Conservation (phyloP, 2,329 filamentous ascomycete genomes). For the Pseudogymnoascus sp. region DNA sequence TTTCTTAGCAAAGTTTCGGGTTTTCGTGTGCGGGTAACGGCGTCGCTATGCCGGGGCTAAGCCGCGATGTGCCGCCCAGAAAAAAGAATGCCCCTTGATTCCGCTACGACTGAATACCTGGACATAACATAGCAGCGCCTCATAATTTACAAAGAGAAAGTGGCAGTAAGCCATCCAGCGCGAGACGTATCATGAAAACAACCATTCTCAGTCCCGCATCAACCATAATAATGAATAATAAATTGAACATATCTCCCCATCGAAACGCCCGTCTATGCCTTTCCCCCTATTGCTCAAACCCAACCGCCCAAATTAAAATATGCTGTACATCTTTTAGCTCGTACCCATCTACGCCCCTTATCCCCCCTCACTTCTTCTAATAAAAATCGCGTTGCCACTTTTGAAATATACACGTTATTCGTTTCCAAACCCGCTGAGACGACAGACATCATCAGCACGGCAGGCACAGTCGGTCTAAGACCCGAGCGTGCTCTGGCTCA, state of each 20-base stretch:
- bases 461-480: neutral
- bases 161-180: neutral
- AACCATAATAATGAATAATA: neutral
- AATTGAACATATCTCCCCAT: neutral
- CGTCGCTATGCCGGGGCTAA: no score
- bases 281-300: neutral
- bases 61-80: no score
- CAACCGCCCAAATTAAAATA: neutral
- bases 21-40: no score
- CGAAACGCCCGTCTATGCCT: neutral
- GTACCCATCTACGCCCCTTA: neutral
- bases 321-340: neutral
- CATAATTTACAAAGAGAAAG: neutral
- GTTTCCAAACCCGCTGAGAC: neutral
- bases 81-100: no score
- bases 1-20: no score
- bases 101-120: no score
- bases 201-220: neutral
- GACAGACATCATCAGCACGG: neutral
- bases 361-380: neutral
- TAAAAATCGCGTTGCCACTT: neutral
- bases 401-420: constrained; percentile 2
- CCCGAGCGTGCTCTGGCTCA: constrained; percentile 23
- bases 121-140: neutral
- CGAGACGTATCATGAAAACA: neutral